A percentile compares a stretch with the other conserved stretches of the same genome.
phyloP scores from a whole-genome alignment of 768 basidiomycete species.

The Amanita molliuscula region DNA sequence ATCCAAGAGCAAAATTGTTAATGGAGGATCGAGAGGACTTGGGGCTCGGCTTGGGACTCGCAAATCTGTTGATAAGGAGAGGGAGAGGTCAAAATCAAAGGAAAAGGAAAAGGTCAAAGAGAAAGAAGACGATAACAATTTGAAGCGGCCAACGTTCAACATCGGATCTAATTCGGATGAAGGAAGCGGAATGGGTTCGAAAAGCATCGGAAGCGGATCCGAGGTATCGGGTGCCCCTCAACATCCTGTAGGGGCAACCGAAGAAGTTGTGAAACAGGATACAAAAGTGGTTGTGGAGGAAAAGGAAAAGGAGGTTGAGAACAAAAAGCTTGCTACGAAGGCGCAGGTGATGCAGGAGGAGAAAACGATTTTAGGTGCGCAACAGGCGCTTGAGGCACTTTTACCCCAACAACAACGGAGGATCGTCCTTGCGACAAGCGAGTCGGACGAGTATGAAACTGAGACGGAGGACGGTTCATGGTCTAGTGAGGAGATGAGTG shows the following conservation, averaged over 20 bases:
- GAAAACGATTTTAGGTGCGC: slow-evolving; percentile 1
- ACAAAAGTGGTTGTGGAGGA: background rate
- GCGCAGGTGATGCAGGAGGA: slow-evolving; percentile 1
- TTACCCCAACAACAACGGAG: slow-evolving; percentile 25
- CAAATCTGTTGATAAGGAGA: slow-evolving; percentile 10
- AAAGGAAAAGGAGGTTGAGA: slow-evolving; percentile 8
- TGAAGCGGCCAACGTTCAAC: slow-evolving; percentile 30
- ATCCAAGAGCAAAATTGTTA: slow-evolving; percentile 4
- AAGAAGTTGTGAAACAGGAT: background rate
- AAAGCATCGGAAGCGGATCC: slow-evolving; percentile 27
- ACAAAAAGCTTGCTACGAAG: background rate
- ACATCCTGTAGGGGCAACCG: background rate
- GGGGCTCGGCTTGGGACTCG: slow-evolving; percentile 1
- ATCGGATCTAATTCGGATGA: slow-evolving; percentile 53
- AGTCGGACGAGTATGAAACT: slow-evolving; percentile 39
- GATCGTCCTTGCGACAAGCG: slow-evolving; percentile 44
- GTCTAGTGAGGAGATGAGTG: slow-evolving; percentile 48
- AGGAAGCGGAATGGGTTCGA: slow-evolving; percentile 24
- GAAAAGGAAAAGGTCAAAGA: slow-evolving; percentile 7
- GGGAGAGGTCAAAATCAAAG: slow-evolving; percentile 8
- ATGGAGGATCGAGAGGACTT: background rate
- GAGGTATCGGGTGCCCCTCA: slow-evolving; percentile 10
- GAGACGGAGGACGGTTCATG: slow-evolving; percentile 39
- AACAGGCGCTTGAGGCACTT: slow-evolving; percentile 17
- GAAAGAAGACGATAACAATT: slow-evolving; percentile 1